These are phyloP conservation scores for Aspergillus conjunctus DNA, from an alignment of 495 filamentous ascomycete species.

Conservation along the genomic window DNA sequence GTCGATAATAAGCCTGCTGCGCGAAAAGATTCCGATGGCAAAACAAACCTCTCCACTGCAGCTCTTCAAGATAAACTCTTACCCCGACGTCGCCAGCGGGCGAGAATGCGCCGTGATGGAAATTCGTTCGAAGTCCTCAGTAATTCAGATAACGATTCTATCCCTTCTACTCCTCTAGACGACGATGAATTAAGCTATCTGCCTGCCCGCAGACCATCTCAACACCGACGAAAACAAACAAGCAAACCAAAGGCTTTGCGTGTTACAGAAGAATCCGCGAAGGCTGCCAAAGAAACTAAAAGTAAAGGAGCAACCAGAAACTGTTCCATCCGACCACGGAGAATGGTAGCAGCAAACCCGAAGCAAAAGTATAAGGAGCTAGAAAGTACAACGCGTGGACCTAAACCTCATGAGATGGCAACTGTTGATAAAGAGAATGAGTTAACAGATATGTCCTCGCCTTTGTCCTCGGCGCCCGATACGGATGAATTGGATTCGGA, in stretches of 20 bases:
- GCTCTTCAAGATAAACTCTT: slow-evolving; percentile 51
- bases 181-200: slow-evolving; percentile 45
- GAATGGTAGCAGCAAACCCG: too few relatives aligned
- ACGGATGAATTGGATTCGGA: slow-evolving; percentile 40
- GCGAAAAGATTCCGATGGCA: slow-evolving; percentile 27
- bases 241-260: slow-evolving; percentile 25
- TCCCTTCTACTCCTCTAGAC: slow-evolving; percentile 32
- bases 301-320: too few relatives aligned
- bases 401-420: neutral
- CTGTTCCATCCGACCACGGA: too few relatives aligned
- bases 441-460: slow-evolving; percentile 32
- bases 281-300: slow-evolving; percentile 30
- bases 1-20: slow-evolving; percentile 17
- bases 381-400: too few relatives aligned
- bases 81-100: slow-evolving; percentile 44
- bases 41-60: slow-evolving; percentile 47
- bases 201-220: slow-evolving; percentile 30
- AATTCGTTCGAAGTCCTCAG: slow-evolving; percentile 27
- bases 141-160: slow-evolving; percentile 41
- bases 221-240: slow-evolving; percentile 17
- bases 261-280: neutral
- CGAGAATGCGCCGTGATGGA: slow-evolving; percentile 24
- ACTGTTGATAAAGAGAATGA: slow-evolving; percentile 25
- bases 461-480: slow-evolving; percentile 42
- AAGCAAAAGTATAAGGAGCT: too few relatives aligned